Evolutionary conservation across 805 yeast genomes (phyloP).

Genomic region (Tetrapisispora nanseiensis): DNA sequence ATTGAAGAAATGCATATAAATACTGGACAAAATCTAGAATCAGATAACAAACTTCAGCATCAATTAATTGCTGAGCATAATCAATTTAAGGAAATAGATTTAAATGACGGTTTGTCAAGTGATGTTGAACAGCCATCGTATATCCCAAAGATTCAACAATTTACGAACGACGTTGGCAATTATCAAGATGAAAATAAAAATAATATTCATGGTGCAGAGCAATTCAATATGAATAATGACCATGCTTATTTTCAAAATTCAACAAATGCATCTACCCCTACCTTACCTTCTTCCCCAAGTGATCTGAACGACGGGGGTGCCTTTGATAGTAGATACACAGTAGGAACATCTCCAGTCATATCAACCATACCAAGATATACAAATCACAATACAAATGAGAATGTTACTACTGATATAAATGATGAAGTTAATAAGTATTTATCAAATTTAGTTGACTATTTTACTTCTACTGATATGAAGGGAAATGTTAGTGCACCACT

Average conservation of each 20-base stretch:
- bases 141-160: not conserved
- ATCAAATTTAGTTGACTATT: slow-evolving; percentile 26
- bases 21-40: slow-evolving; percentile 2
- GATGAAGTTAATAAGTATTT: slow-evolving; percentile 27
- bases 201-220: not conserved
- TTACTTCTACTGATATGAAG: slow-evolving; percentile 26
- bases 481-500: slow-evolving; percentile 19
- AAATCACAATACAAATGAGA: slow-evolving; percentile 14
- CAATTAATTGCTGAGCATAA: not conserved
- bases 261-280: slow-evolving; percentile 24
- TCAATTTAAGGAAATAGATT: slow-evolving; percentile 26
- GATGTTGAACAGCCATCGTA: slow-evolving; percentile 26
- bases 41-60: slow-evolving; percentile 4
- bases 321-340: slow-evolving; percentile 20
- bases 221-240: not conserved
- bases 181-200: slow-evolving; percentile 1
- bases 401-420: slow-evolving; percentile 21
- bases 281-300: slow-evolving; percentile 28
- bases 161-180: not conserved
- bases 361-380: slow-evolving; percentile 26
- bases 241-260: slow-evolving; percentile 3
- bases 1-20: not conserved
- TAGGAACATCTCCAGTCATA: slow-evolving; percentile 27
- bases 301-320: slow-evolving; percentile 24
- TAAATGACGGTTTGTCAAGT: slow-evolving; percentile 31